A percentile compares a stretch with the other conserved stretches of the same genome.
Evolutionary conservation across 2,329 filamentous ascomycete species (phyloP).

Genomic region (Tympanopsis confertula): DNA sequence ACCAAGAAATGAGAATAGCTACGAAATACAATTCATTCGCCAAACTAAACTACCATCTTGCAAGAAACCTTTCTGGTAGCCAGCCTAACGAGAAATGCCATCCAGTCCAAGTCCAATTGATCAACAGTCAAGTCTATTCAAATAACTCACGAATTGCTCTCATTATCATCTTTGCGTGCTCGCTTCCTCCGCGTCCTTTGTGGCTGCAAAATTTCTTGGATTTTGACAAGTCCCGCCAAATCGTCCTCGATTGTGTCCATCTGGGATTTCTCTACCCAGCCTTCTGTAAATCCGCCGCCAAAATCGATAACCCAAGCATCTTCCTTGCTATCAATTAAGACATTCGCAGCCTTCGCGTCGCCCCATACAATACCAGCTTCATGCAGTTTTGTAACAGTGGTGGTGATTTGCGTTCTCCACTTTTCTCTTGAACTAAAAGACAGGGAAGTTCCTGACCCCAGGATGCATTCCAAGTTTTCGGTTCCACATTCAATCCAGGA

Average conservation of each 20-base stretch:
- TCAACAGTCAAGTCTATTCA: too few species aligned
- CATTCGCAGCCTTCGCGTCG: slow-evolving; percentile 6
- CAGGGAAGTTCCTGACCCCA: neutral
- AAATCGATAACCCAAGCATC: slow-evolving; percentile 6
- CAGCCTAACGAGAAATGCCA: too few species aligned
- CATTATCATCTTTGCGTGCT: too few species aligned
- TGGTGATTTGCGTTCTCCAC: slow-evolving; percentile 8
- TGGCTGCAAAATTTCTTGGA: too few species aligned
- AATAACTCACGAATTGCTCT: too few species aligned
- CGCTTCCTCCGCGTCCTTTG: too few species aligned
- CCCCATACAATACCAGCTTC: slow-evolving; percentile 7
- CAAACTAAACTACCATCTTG: too few species aligned
- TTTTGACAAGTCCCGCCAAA: neutral
- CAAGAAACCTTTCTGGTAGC: too few species aligned
- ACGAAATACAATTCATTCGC: neutral
- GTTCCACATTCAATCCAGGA: neutral
- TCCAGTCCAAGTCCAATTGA: too few species aligned
- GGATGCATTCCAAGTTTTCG: neutral
- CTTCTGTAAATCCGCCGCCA: slow-evolving; percentile 4
- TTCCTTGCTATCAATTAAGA: slow-evolving; percentile 5
- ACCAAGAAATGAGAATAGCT: neutral
- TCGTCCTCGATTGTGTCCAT: neutral
- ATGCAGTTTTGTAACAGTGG: slow-evolving; percentile 6
- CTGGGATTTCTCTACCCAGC: neutral
- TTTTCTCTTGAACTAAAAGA: slow-evolving; percentile 4